Evolutionary conservation across 2,329 filamentous ascomycete species (phyloP), one percentile per base, ranked within the genome.

Genomic region (Xylaria sp.): DNA sequence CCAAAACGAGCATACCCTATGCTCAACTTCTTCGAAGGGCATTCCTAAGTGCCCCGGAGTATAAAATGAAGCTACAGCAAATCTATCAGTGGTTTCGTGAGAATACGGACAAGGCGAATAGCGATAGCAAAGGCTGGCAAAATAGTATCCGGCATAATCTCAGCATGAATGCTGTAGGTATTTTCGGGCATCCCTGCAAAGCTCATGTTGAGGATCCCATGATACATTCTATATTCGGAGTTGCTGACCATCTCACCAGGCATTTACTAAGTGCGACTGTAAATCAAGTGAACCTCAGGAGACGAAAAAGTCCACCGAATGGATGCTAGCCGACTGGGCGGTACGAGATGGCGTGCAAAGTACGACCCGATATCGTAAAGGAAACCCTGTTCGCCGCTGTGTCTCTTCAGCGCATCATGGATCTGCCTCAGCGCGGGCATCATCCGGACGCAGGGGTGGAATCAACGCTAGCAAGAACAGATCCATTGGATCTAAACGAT

Each of bases 61-160:
- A 91, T 69, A 89, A 88, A 24, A 92, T 98, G 88, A 88, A 91
- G 1, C 84, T 98, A 12, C 90, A 94, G 73, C 91, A 97, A 62
- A 92, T 98, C 65, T 98, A 98, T 80, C 85, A 91, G 65, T 98
- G 95, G 94, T 97, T 98, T 75, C 84, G 88, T 50, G 85, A 90
- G 32, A 90, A 97, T 76, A 97, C 94, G 2, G 86, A 88, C 72
- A 97, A 96, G 79, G 89, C 88, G 4, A 88, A 85, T 61, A 85
- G 86, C 54, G 85, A 84, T 7, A 82, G 80, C 12, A 91, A 90
- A 74, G 95, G 94, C 9, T 98, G 95, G 95, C 92, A 95, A 81
- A 98, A 98, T 80, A 97, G 93, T 78, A 97, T 98, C 72, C 89
- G 95, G 1, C 95, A 98, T 79, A 98, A 98, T 74, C 83, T 98